Conservation (phyloP, 2,329 filamentous ascomycete genomes). For the Cordyceps cicadae region DNA sequence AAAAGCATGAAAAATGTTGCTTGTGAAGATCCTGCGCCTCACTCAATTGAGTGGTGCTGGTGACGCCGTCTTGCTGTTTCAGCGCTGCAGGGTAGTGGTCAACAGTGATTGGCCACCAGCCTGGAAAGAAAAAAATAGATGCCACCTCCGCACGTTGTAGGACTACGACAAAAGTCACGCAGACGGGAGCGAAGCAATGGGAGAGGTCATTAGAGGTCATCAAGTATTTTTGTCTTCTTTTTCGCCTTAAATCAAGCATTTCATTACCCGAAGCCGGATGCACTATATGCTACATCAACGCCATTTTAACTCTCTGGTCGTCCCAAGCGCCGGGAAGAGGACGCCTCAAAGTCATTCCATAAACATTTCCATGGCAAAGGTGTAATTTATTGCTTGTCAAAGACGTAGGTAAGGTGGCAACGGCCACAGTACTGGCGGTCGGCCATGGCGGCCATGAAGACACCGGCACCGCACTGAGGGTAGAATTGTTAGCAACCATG, state of each 20-base stretch:
- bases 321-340: slow-evolving; percentile 11
- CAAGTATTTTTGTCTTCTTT: slow-evolving; percentile 11
- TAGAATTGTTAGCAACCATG: too few species aligned
- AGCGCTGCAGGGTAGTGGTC: too few species aligned
- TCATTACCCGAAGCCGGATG: slow-evolving; percentile 33
- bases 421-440: slow-evolving; percentile 95
- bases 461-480: slow-evolving; percentile 87
- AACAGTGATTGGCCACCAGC: background rate
- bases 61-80: background rate
- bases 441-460: slow-evolving; percentile 99
- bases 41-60: too few species aligned
- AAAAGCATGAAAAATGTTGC: background rate
- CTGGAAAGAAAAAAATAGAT: too few species aligned
- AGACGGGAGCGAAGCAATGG: too few species aligned
- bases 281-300: slow-evolving; percentile 38
- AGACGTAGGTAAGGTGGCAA: slow-evolving; percentile 66
- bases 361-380: slow-evolving; percentile 7
- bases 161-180: too few species aligned
- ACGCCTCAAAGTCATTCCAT: slow-evolving; percentile 14
- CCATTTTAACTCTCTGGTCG: slow-evolving; percentile 23
- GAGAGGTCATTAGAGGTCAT: background rate
- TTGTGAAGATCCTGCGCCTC: too few species aligned
- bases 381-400: slow-evolving; percentile 53
- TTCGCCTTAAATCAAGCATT: slow-evolving; percentile 25
- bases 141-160: too few species aligned